Base-by-base conservation (phyloP, 1,139 yeast species). In the Debaryomyces nepalensis region DNA sequence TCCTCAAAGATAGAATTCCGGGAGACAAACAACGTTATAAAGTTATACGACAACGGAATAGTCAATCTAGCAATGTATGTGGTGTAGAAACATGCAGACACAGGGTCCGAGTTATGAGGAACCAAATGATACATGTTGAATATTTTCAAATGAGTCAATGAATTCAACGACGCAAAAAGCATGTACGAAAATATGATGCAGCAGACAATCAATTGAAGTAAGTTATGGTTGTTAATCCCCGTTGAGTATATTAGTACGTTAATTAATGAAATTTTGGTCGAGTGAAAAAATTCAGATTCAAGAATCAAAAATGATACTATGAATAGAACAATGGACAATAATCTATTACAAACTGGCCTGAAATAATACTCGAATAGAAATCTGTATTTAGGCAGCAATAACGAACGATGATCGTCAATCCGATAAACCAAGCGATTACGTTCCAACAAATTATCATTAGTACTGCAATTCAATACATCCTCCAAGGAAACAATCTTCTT, bases 31-130 rank as follows among this genome's bases (percentile, higher is more conserved):
- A 88, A 67, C 27, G 87, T 86, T 44, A 87, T 63, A 58, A 86
- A 88, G 61, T 88, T 88, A 65, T 86, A 88, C 26, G 88, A 81
- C 49, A 88, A 70, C 3, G 96, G 96, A 10, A 88, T 83, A 0
- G 96, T 86, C 57, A 88, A 69, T 50, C 96, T 80, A 41, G 93
- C 87, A 24, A 87, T 82, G 55, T 88, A 88, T 55, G 87, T 85
- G 19, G 91, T 82, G 61, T 86, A 88, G 60, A 87, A 88, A 35
- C 88, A 73, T 26, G 86, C 75, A 22, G 89, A 82, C 1, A 87
- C 85, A 0, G 88, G 85, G 55, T 86, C 93, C 0, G 93, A 83
- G 42, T 82, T 77, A 26, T 73, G 77, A 2, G 75, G 67, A 26
- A 87, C 91, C 50, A 88, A 70, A 48, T 87, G 91, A 58, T 87